Evolutionary conservation across 768 basidiomycete species (phyloP).

Genomic region (Leccinum arenicola): DNA sequence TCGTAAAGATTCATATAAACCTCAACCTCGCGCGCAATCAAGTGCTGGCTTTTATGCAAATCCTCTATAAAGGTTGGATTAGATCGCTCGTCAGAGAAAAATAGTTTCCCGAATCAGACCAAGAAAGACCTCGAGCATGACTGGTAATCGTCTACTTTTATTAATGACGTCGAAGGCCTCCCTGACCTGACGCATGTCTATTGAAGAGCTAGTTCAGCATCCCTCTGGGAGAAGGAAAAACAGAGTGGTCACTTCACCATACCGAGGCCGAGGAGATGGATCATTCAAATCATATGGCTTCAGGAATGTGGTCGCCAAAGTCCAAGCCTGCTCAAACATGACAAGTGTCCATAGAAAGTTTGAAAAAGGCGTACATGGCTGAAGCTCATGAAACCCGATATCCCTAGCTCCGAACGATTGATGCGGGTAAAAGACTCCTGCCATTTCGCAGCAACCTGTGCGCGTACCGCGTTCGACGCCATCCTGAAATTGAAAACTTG

Average conservation of each 20-base stretch:
- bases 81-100: background rate
- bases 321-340: slow-evolving; percentile 54
- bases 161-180: slow-evolving; percentile 59
- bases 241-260: slow-evolving; percentile 22
- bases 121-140: slow-evolving; percentile 68
- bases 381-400: slow-evolving; percentile 61
- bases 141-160: slow-evolving; percentile 56
- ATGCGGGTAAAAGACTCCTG: slow-evolving; percentile 65
- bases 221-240: background rate
- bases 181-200: slow-evolving; percentile 49
- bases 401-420: slow-evolving; percentile 57
- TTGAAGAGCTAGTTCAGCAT: slow-evolving; percentile 1
- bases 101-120: slow-evolving; percentile 40
- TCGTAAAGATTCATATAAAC: slow-evolving; percentile 60
- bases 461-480: slow-evolving; percentile 61
- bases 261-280: slow-evolving; percentile 25
- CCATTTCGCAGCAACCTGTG: slow-evolving; percentile 69
- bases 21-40: slow-evolving; percentile 61
- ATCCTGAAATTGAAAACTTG: slow-evolving; percentile 16
- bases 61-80: slow-evolving; percentile 44
- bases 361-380: slow-evolving; percentile 45
- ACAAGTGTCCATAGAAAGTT: background rate
- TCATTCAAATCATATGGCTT: slow-evolving; percentile 52
- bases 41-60: slow-evolving; percentile 53
- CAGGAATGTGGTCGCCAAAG: slow-evolving; percentile 49